Evolutionary conservation across 805 yeast genomes (phyloP), one percentile per base, ranked within the genome.

Genomic region (Sugiyamaella marilandica): DNA sequence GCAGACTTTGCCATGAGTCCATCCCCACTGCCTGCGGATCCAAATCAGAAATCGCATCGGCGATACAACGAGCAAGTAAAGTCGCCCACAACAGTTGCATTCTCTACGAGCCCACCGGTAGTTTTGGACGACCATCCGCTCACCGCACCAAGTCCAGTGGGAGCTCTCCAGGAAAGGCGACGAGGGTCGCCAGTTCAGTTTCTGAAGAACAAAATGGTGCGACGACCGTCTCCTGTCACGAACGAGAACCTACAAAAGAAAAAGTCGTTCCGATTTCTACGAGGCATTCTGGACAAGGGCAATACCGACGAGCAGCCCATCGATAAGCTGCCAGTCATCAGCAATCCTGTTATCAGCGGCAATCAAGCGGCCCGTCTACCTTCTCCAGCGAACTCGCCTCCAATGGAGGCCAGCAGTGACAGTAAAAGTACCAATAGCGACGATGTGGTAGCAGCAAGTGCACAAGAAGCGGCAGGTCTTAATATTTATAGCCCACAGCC

Each of bases 1-100:
- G 52, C 65, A 1, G 45, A 59, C 9, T 69, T 59, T 62, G 66
- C 72, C 2, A 54, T 57, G 9, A 46, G 45, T 10, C 58, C 58
- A 7, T 36, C 52, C 11, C 3, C 24, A 14, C 24, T 34, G 19
- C 26, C 41, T 44, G 16, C 59, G 59, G n/a, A 47, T 54, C 45
- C 45, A 11, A 33, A n/a, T 36, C 41, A 35, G 43, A 49, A 16
- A 37, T 34, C 53, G 16, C 45, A 53, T 45, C 14, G 24, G 39
- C 21, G 48, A 18, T 34, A 29, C 29, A 44, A 18, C 16, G 43
- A 21, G 11, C 55, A 18, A 11, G 32, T 37, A 26, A 46, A 14
- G 50, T 33, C 43, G 14, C 49, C 45, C 7, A 34, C 37, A 13
- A 49, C 52, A 9, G 52, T 49, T n/a, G 48, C 49, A 24, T 29